A percentile compares a stretch with the other conserved stretches of the same genome.
phyloP scores from a whole-genome alignment of 257 asterid species.

The Solanum rostratum region DNA sequence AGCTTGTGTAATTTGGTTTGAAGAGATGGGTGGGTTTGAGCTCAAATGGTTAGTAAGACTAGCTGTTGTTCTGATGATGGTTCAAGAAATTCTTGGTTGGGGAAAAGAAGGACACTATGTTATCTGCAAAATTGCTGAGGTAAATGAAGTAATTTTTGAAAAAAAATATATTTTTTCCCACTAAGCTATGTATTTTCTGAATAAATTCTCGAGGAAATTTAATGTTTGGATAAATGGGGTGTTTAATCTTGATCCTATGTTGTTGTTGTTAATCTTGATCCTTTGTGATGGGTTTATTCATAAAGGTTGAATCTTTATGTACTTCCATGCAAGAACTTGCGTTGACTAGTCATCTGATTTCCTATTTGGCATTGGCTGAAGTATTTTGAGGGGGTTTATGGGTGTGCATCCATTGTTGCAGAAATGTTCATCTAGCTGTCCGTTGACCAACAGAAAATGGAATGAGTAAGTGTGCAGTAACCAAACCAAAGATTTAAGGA shows the following conservation, averaged over 20 bases:
- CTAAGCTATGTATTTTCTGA: neutral
- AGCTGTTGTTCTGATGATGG: slow-evolving; percentile 15
- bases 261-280: neutral
- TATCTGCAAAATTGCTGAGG: slow-evolving; percentile 85
- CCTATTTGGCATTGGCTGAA: neutral
- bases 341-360: neutral
- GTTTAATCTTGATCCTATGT: neutral
- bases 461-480: neutral
- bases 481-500: neutral
- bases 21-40: slow-evolving; percentile 31
- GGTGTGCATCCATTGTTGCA: neutral
- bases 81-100: slow-evolving; percentile 47
- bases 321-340: neutral
- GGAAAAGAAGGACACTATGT: slow-evolving; percentile 81
- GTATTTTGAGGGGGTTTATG: neutral
- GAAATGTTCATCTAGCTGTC: neutral
- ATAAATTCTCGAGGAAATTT: neutral
- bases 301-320: neutral
- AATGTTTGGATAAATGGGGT: neutral
- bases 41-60: slow-evolving; percentile 20
- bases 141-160: neutral
- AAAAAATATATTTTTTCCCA: neutral
- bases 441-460: neutral
- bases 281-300: neutral
- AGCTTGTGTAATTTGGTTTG: neutral